Base-by-base conservation (phyloP, 306 rosid genomes). In the Sechiopsis laciniata region DNA sequence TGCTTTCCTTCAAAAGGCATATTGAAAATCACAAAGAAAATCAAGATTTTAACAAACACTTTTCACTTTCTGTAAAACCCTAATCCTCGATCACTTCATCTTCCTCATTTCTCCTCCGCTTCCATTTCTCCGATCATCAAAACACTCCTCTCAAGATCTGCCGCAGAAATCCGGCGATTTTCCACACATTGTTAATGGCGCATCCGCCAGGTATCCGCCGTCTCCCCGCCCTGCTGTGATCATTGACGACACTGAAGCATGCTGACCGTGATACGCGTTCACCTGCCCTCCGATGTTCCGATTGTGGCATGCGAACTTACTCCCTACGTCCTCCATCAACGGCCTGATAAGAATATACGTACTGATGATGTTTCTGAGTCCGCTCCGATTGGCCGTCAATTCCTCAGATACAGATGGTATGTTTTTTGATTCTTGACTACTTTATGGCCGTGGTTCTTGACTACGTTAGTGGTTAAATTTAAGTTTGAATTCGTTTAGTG, bases 271-370 rank as follows among this genome's bases (percentile, higher is more conserved):
- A 81, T 89, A 62, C 97, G 96, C 9, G 87, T 95, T 88, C 97
- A 95, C 74, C 90, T 95, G 24, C 99, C 99, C 40, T 88, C 99
- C 35, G 99, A 95, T 51, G 91, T 89, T 78, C 99, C 99, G 83
- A 91, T 95, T 84, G 99, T 91, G 35, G 99, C 97, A 24, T 88
- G 96, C 77, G 99, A 95, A 80, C 97, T 95, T 80, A 86, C 95
- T 70, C 99, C 99, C 8, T 91, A 91, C 80, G 96, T 95, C 16
- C 95, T 89, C 65, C 78, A 91, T 42, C 97, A 96, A 72, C 96
- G 92, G 42, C 83, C 86, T 2, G 96, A 91, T 48, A 81, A 79
- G 76, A 54, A 55, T 22, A 72, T 79, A 16, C 73, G 82, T 50
- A 83, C 87, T 42, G 97, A 95, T 8, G 97, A 95, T 81, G 90